Evolutionary conservation across 2,329 filamentous ascomycete species (phyloP).

Genomic region (Pseudogymnoascus sp.): DNA sequence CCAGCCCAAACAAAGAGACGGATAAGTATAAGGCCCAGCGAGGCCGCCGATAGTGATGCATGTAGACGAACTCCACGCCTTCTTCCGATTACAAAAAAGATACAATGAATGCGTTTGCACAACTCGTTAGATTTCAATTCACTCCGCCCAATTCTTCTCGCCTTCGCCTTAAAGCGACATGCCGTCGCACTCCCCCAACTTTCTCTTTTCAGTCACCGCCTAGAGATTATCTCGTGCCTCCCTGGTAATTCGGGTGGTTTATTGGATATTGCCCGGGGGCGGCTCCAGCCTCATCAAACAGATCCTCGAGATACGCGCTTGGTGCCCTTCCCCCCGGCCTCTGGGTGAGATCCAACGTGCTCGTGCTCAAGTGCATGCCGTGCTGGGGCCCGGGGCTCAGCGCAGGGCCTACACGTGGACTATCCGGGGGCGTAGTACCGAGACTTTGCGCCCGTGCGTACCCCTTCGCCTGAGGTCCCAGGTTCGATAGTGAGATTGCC

Average conservation of each 20-base stretch:
- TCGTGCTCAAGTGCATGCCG: slow-evolving; percentile 45
- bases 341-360: slow-evolving; percentile 56
- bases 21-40: neutral
- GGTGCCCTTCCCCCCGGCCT: slow-evolving; percentile 61
- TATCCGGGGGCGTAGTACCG: slow-evolving; percentile 46
- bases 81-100: slow-evolving; percentile 1
- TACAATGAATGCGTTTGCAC: slow-evolving; percentile 1
- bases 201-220: slow-evolving; percentile 1
- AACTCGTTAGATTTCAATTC: neutral
- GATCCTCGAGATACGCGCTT: slow-evolving; percentile 81
- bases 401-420: slow-evolving; percentile 43
- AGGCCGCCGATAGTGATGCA: neutral
- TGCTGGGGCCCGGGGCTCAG: slow-evolving; percentile 17
- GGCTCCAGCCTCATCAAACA: slow-evolving; percentile 64
- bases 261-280: slow-evolving; percentile 9
- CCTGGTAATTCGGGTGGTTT: slow-evolving; percentile 9
- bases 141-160: neutral
- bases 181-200: neutral
- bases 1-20: neutral
- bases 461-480: slow-evolving; percentile 44
- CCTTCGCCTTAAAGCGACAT: neutral
- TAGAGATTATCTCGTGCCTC: slow-evolving; percentile 13
- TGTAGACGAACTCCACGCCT: neutral
- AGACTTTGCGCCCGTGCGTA: slow-evolving; percentile 39
- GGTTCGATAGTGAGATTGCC: slow-evolving; percentile 53